Base-by-base conservation (phyloP, 208 protist genomes). In the Kentomonas sorsogonicus region DNA sequence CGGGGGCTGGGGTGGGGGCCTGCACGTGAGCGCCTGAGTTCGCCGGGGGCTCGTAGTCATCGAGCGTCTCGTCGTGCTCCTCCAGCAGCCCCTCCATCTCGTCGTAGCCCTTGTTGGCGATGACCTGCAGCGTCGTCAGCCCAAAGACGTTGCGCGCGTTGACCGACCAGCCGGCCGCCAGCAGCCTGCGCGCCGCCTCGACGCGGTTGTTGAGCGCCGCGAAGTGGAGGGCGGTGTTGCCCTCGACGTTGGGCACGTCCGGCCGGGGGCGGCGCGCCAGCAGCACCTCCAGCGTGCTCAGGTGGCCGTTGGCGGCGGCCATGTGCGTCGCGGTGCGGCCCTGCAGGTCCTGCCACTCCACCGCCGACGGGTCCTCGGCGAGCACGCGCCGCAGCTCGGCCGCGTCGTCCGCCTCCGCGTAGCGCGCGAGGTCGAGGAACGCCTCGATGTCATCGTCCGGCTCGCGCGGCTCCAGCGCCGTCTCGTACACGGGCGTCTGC, bases 161-260 rank as follows among this genome's bases (percentile, higher is more conserved):
- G 2, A 74, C 66, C 11, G 51, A 69, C 84, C 88, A 94, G 29
- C 84, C 84, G 11, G 62, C 57, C 48, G 38, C 40, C 50, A 92
- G 56, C 25, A 96, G 75, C 44, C 66, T 61, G 48, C 69, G 58
- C 18, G 83, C 80, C 18, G 81, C 83, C 13, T 70, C 71, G 10
- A 87, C 47, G 51, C 77, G 76, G 63, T 91, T 89, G 66, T 93
- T 93, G 29, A 94, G 72, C n/a, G 89, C 89, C 16, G 89, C 86
- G 59, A 91, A 93, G 52, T 91, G 83, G 9, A 96, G 68, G 0
- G 89, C 86, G 5, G 89, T 93, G 57, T 91, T 93, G 23, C 89
- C 89, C 57, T 93, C 79, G 26, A 80, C 52, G 50, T 93, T 96
- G 4, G 73, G 55, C 18, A 83, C 47, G 69, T 96, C 78, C 1